Evolutionary conservation across 345 rosid species (phyloP), one percentile per base, ranked within the genome.

Genomic region (Trapa bicornis): DNA sequence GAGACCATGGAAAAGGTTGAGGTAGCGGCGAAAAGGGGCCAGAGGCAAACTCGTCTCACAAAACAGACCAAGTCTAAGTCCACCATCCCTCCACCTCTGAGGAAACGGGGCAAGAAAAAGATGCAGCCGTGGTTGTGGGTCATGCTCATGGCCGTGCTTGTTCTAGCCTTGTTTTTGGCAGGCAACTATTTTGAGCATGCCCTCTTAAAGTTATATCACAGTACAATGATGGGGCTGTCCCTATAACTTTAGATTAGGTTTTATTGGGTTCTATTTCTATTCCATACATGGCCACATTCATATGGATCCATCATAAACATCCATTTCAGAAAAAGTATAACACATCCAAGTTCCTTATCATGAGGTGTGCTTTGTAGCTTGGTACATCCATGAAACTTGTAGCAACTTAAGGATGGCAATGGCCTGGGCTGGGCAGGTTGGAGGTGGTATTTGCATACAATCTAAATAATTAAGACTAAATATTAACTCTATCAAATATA

Each of bases 111-210:
- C 57, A 89, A 80, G 82, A 80, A 86, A 69, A 89, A 79, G 74
- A 83, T 84, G 79, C 85, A 78, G 76, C 72, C 83, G 67, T 92
- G 96, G 93, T 87, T 85, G 89, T 89, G 93, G 98, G 79, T 72
- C 5, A 72, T 83, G 47, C 75, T 88, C 47, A 8, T 71, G 7
- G 73, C 70, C 33, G 35, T 74, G 72, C 71, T 70, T 4, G 65
- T 73, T 37, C 9, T 86, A 15, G 87, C 79, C 37, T 78, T 89
- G 76, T 78, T 88, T 78, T 74, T 84, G 74, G 75, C 70, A 45
- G 78, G 75, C 74, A 69, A 78, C 74, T 69, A 2, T 4, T 16
- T 9, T 22, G 22, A 14, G 43, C 7, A 4, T 41, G 7, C 32
- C 8, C 29, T 22, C 29, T 22, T 22, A 22, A 22, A 22, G 29